phyloP scores from a whole-genome alignment of 345 rosid genomes.

The Pistacia vera region DNA sequence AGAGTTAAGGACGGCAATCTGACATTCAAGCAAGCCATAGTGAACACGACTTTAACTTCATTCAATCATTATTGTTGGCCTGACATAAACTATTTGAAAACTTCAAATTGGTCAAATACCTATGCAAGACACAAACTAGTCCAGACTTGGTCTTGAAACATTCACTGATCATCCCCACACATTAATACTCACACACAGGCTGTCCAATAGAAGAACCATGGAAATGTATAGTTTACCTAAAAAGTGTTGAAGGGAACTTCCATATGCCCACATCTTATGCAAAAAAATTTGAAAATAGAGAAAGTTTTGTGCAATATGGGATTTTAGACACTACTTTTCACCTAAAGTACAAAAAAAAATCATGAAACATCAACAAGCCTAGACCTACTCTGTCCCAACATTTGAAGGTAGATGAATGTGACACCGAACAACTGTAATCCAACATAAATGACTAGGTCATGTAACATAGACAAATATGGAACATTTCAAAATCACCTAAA shows the following conservation, averaged over 20 bases:
- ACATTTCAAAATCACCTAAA: background rate
- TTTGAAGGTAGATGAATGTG: background rate
- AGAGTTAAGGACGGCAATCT: constrained; percentile 9
- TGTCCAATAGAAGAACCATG: too few relatives aligned
- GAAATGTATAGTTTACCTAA: too few relatives aligned
- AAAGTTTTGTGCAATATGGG: background rate
- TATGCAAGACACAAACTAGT: background rate
- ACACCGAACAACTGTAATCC: too few relatives aligned
- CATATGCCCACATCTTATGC: background rate
- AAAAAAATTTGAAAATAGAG: background rate
- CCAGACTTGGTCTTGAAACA: background rate
- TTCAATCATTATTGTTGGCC: background rate
- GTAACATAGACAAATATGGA: background rate
- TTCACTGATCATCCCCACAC: background rate
- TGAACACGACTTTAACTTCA: background rate
- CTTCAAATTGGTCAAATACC: background rate
- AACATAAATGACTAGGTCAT: background rate
- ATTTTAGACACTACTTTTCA: background rate
- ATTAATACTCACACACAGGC: too few relatives aligned
- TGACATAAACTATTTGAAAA: background rate
- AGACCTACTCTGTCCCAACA: background rate
- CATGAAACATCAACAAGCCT: background rate
- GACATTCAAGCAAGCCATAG: background rate
- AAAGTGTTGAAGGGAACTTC: background rate
- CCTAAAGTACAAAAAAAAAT: background rate